Evolutionary conservation across 78 protist genomes (phyloP).

Genomic region (Reticulomyxa filosa): DNA sequence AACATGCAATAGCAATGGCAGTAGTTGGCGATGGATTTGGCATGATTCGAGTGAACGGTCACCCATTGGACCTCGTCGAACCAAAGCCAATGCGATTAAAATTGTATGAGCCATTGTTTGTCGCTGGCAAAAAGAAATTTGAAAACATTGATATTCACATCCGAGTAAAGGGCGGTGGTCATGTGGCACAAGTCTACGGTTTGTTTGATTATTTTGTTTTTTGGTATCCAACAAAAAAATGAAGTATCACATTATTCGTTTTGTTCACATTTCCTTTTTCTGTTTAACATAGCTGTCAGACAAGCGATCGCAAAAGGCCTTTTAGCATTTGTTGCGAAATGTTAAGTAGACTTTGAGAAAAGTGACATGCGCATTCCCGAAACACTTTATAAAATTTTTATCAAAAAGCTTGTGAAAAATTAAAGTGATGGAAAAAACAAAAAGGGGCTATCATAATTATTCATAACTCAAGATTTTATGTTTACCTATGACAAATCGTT

Average conservation of each 20-base stretch:
- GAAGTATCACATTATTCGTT: too few species aligned
- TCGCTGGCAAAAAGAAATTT: constrained; percentile 73
- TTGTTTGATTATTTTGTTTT: not conserved
- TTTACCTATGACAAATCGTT: too few species aligned
- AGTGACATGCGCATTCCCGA: too few species aligned
- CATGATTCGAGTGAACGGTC: constrained; percentile 83
- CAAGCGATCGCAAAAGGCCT: constrained; percentile 97
- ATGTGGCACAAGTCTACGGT: constrained; percentile 72
- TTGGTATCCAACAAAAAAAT: too few species aligned
- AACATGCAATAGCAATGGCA: constrained; percentile 95
- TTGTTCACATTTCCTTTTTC: not conserved
- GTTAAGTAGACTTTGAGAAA: too few species aligned
- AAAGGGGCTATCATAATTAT: too few species aligned
- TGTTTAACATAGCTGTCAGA: constrained; percentile 57
- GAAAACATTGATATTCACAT: constrained; percentile 83
- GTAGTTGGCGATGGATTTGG: constrained; percentile 76
- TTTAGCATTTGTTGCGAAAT: too few species aligned
- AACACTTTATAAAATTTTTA: too few species aligned
- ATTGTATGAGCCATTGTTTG: constrained; percentile 85
- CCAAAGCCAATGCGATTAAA: constrained; percentile 84
- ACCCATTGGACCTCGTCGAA: constrained; percentile 66
- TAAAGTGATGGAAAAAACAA: too few species aligned
- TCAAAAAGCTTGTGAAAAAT: too few species aligned
- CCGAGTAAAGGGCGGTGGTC: constrained; percentile 95
- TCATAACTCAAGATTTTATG: too few species aligned